Evolutionary conservation across 345 rosid genomes (phyloP), one percentile per base, ranked within the genome.

Genomic region (Populus alba): DNA sequence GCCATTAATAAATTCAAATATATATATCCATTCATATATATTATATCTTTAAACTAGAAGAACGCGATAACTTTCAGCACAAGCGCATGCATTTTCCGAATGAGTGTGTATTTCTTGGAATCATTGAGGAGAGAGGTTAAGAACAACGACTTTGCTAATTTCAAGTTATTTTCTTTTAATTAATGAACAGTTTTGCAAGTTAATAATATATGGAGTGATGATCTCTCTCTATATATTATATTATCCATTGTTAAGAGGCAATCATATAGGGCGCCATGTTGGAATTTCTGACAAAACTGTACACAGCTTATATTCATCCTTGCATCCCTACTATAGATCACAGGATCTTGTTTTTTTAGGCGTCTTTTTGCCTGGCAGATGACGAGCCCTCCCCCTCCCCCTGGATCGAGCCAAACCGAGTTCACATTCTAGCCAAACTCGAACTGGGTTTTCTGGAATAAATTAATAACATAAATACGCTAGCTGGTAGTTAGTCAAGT

Each of bases 251-350:
- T 31, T 31, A 31, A 31, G 31, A 31, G 31, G 2, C 31, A 31
- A 31, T 31, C 31, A 31, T 31, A 31, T 31, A 31, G 31, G 31
- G 31, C 31, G 31, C 31, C 35, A 31, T 11, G 69, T 66, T 66
- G 39, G 20, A 35, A 41, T 70, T 7, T 25, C 9, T 51, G 25
- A 25, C 37, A 12, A 29, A 31, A 25, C 75, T 72, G 75, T 72
- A 31, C 45, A 72, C 75, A 72, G 75, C 49, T 72, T 72, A 1
- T 31, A 55, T 49, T 53, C 55, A 51, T 57, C 35, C 65, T 72
- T 3, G 59, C 61, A 16, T 18, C 62, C 29, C 10, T 10, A 41
- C 13, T 27, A 16, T 1, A 25, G 35, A 47, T 8, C n/a, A 51
- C 18, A 15, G 2, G 38, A 31, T 35, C 45, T 15, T 33, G 0